These are phyloP conservation scores for Clausena lansium DNA, from an alignment of 345 rosid genomes.

Conservation along the genomic window DNA sequence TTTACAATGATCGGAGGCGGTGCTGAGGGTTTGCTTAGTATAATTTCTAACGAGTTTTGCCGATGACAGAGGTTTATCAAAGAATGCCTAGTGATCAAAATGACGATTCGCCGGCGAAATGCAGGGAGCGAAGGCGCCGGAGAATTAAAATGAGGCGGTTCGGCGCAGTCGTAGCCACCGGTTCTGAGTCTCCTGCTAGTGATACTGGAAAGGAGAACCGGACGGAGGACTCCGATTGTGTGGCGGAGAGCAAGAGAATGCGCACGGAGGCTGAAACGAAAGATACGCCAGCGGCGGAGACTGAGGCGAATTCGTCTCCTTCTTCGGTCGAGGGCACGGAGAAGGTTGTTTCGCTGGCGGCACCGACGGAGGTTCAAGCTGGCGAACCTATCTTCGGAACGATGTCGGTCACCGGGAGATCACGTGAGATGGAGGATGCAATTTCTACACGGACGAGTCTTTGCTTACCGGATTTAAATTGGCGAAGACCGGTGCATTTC, in stretches of 20 bases:
- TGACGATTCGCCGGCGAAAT: slow-evolving; percentile 43
- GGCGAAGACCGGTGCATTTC: slow-evolving; percentile 58
- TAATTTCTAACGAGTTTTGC: background rate
- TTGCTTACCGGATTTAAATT: slow-evolving; percentile 45
- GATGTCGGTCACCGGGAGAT: slow-evolving; percentile 55
- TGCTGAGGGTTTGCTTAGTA: background rate
- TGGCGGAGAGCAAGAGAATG: slow-evolving; percentile 27
- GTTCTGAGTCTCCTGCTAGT: background rate
- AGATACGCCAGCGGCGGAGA: slow-evolving; percentile 1
- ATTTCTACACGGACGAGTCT: slow-evolving; percentile 39
- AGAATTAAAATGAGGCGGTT: slow-evolving; percentile 60
- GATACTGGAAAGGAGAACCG: background rate
- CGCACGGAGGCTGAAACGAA: slow-evolving; percentile 16
- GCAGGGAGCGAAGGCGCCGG: slow-evolving; percentile 53
- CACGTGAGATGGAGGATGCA: slow-evolving; percentile 66
- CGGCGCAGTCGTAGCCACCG: slow-evolving; percentile 16
- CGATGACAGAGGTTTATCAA: slow-evolving; percentile 7
- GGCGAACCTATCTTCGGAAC: slow-evolving; percentile 45
- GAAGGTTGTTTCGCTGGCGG: background rate
- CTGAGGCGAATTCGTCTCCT: background rate
- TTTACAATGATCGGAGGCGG: background rate
- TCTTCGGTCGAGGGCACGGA: slow-evolving; percentile 10
- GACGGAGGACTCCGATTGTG: slow-evolving; percentile 14
- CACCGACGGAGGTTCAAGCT: slow-evolving; percentile 1
- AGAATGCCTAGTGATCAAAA: slow-evolving; percentile 32